These are phyloP conservation scores for Hordeum vulgare DNA, from an alignment of 176 grass and related monocot species.

Conservation along the genomic window MorexV3_pseudomolecules_assembly NC_058522.1:559203217-559203716, in stretches of 20 bases:
- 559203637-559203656: conserved; percentile 60
- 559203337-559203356: conserved; percentile 66
- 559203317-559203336: conserved; percentile 83
- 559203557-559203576: background rate
- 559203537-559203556: background rate
- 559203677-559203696: conserved; percentile 70
- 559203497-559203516: background rate
- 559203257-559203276: conserved; percentile 2
- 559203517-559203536: background rate
- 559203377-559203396: conserved; percentile 69
- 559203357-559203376: conserved; percentile 71
- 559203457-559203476: background rate
- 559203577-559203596: background rate
- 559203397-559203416: conserved; percentile 2
- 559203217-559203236: background rate
- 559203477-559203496: background rate
- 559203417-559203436: background rate
- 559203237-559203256: background rate
- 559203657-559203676: conserved; percentile 72
- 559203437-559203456: background rate
- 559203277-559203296: conserved; percentile 67
- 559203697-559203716: conserved; percentile 28
- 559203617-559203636: conserved; percentile 81
- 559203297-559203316: conserved; percentile 66
- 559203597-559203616: background rate